Conservation (phyloP, 2,329 filamentous ascomycete species). For the Fusarium neocosmosporiellum region DNA sequence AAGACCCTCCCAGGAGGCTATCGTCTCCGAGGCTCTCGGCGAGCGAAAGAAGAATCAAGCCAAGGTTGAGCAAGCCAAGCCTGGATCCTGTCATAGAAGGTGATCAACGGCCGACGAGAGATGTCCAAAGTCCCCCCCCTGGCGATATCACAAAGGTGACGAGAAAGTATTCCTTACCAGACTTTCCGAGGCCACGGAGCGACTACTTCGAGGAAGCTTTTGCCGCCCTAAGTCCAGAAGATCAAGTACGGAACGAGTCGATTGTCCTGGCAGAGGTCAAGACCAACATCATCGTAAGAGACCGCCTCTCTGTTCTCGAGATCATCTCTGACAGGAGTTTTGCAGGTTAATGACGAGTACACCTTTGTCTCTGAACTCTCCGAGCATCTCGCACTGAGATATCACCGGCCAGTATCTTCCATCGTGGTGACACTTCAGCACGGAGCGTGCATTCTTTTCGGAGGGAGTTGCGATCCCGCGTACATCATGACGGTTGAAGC, state of each 20-base stretch:
- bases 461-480: slow-evolving; percentile 79
- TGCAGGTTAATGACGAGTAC: slow-evolving; percentile 78
- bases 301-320: background rate
- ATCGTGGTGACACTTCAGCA: slow-evolving; percentile 83
- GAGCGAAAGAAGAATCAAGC: slow-evolving; percentile 33
- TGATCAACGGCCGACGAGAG: slow-evolving; percentile 34
- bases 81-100: slow-evolving; percentile 48
- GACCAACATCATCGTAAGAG: slow-evolving; percentile 47
- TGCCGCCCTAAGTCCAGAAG: slow-evolving; percentile 50
- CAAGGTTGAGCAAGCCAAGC: slow-evolving; percentile 31
- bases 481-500: slow-evolving; percentile 82
- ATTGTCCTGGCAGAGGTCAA: slow-evolving; percentile 67
- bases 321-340: background rate
- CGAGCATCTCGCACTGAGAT: slow-evolving; percentile 78
- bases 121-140: slow-evolving; percentile 21
- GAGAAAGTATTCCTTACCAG: slow-evolving; percentile 35
- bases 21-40: slow-evolving; percentile 11
- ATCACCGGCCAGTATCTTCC: slow-evolving; percentile 77
- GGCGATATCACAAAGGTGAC: slow-evolving; percentile 22
- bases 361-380: slow-evolving; percentile 80
- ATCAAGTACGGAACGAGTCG: slow-evolving; percentile 63
- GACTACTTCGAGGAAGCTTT: slow-evolving; percentile 61
- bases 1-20: background rate
- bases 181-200: slow-evolving; percentile 35
- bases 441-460: slow-evolving; percentile 79